Conservation (phyloP, 139 green algal species). For the Micractinium conductrix region DNA sequence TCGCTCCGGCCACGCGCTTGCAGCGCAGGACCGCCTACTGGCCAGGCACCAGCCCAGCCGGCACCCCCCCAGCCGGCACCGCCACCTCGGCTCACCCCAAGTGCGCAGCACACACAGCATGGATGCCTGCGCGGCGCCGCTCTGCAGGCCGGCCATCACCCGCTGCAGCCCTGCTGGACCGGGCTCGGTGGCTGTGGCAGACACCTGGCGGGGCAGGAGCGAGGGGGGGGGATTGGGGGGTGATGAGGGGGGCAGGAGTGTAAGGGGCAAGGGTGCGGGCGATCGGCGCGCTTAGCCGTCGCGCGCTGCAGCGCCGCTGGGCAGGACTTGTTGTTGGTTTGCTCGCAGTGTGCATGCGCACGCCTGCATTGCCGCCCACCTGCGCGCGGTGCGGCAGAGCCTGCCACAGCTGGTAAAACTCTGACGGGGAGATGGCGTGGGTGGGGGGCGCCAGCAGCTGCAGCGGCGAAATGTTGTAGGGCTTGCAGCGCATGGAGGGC, state of each 20-base stretch:
- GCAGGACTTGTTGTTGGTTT: neutral
- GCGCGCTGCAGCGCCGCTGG: too few species aligned
- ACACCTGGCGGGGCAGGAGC: constrained; percentile 5
- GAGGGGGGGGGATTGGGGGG: neutral
- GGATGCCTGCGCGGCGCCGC: neutral
- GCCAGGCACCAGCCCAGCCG: too few species aligned
- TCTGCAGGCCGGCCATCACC: constrained; percentile 15
- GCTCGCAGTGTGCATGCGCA: neutral
- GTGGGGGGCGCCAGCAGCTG: constrained; percentile 35
- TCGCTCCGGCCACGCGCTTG: too few species aligned
- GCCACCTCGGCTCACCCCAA: neutral
- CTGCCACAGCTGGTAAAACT: constrained; percentile 58
- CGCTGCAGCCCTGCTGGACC: constrained; percentile 5
- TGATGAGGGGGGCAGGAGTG: neutral
- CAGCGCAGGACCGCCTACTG: too few species aligned
- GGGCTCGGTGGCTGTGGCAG: neutral
- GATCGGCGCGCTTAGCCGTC: neutral
- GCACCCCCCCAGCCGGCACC: neutral
- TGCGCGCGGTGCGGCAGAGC: constrained; percentile 33
- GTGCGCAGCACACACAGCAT: constrained; percentile 30
- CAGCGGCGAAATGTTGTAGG: constrained; percentile 16
- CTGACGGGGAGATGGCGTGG: constrained; percentile 23
- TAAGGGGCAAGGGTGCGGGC: neutral
- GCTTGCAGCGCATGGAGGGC: constrained; percentile 23
- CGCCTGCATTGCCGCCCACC: neutral